Base-by-base conservation (phyloP, 306 rosid species). In the Nissolia schottii region DNA sequence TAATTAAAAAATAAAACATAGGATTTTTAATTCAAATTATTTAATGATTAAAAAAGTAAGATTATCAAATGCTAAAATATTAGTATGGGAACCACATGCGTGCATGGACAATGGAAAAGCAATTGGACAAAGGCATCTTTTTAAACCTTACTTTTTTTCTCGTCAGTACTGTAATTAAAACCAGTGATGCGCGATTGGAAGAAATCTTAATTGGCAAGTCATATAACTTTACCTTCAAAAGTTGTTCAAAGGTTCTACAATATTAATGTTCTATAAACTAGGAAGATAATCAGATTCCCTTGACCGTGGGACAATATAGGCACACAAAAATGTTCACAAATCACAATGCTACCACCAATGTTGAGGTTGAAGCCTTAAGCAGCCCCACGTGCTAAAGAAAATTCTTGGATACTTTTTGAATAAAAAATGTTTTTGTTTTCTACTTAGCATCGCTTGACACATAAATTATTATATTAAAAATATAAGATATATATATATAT, bases 121-220 rank as follows among this genome's bases (percentile, higher is more conserved):
- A 62, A 61, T 15, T 2, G 40, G 51, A 48, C 67, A 61, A 73
- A 73, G 62, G 62, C 50, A 46, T 61, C 77, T 73, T 72, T 62
- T 15, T 11, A 48, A 50, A 40, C 29, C 13, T 23, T 34, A 13
- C 51, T 18, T 73, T 73, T 70, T 40, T 43, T n/a, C 43, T 18
- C 57, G 22, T 68, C 61, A 40, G 61, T 25, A 28, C 40, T n/a
- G n/a, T n/a, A n/a, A n/a, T n/a, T n/a, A 53, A 37, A 70, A 55
- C 38, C 28, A 24, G 22, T n/a, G 25, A 67, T n/a, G n/a, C n/a
- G n/a, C n/a, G n/a, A n/a, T n/a, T n/a, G n/a, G n/a, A n/a, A n/a
- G n/a, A n/a, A n/a, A n/a, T n/a, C n/a, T n/a, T n/a, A n/a, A n/a
- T n/a, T n/a, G 41, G 74, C 35, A 31, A 50, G 35, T 49, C 73